Conservation (phyloP, 441 rosid species). For the Euphorbia celastroides region DNA sequence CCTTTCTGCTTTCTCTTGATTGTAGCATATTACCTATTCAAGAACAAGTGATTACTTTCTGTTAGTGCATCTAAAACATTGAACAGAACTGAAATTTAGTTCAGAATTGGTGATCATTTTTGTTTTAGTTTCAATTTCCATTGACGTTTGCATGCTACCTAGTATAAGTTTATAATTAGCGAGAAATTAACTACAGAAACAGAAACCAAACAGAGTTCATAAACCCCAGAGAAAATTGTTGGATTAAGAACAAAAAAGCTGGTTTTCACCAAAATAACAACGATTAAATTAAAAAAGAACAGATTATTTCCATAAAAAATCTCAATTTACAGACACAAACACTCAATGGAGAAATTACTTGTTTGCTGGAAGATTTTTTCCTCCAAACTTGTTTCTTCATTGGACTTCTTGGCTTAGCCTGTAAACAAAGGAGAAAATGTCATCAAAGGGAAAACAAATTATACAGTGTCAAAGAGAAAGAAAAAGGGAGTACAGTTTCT, state of each 20-base stretch:
- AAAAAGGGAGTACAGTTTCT: neutral
- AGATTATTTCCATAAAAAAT: neutral
- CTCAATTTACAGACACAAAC: neutral
- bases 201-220: neutral
- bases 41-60: neutral
- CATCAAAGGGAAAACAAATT: neutral
- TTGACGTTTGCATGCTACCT: too few relatives aligned
- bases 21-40: constrained; percentile 15
- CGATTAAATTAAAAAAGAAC: neutral
- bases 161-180: neutral
- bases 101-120: too few relatives aligned
- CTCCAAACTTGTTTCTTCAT: neutral
- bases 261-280: neutral
- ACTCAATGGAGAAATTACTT: neutral
- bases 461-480: neutral
- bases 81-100: too few relatives aligned
- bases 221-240: neutral
- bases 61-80: neutral
- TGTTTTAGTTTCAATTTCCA: too few relatives aligned
- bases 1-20: constrained; percentile 22
- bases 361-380: neutral
- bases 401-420: constrained; percentile 10
- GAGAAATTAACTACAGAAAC: neutral
- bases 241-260: neutral
- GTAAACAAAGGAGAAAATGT: neutral